These are phyloP conservation scores for Calonectria hawksworthii DNA, from an alignment of 2,329 filamentous ascomycete species.

Conservation along the genomic window DNA sequence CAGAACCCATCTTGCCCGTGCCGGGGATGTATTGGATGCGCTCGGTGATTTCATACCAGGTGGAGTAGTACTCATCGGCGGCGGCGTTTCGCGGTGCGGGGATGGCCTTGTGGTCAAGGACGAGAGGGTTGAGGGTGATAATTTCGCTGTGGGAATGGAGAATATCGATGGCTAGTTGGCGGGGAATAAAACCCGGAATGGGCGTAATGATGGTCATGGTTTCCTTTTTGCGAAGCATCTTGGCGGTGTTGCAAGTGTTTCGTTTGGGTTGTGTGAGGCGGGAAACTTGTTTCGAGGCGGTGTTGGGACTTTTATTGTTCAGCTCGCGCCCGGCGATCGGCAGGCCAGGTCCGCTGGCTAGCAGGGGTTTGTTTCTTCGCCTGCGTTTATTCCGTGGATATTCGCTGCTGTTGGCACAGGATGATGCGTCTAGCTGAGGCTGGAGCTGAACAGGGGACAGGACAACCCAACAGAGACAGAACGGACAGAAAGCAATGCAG, in stretches of 20 bases:
- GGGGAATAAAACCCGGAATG: slow-evolving; percentile 78
- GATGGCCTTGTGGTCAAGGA: slow-evolving; percentile 74
- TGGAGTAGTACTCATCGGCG: slow-evolving; percentile 79
- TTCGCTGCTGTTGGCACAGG: not conserved
- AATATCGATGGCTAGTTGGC: slow-evolving; percentile 80
- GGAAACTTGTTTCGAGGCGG: not conserved
- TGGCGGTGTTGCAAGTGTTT: slow-evolving; percentile 31
- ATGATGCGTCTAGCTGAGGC: not conserved
- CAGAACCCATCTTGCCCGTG: slow-evolving; percentile 73
- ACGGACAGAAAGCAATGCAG: not conserved
- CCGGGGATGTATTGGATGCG: slow-evolving; percentile 78
- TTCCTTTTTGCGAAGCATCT: slow-evolving; percentile 73
- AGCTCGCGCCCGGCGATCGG: not conserved
- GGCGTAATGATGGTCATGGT: slow-evolving; percentile 78
- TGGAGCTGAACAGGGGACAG: not conserved
- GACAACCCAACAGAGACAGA: not conserved
- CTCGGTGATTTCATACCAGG: slow-evolving; percentile 81
- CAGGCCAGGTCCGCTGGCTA: not conserved
- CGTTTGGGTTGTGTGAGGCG: not conserved
- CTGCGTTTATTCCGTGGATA: slow-evolving; percentile 6
- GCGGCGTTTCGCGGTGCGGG: slow-evolving; percentile 76
- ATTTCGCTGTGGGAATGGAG: slow-evolving; percentile 79
- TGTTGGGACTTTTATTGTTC: slow-evolving; percentile 7
- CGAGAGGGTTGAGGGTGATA: slow-evolving; percentile 79
- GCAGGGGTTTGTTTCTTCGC: not conserved